These are phyloP conservation scores for Cladorrhinum sp. DNA, from an alignment of 2,329 filamentous ascomycete genomes.

Conservation along the genomic window DNA sequence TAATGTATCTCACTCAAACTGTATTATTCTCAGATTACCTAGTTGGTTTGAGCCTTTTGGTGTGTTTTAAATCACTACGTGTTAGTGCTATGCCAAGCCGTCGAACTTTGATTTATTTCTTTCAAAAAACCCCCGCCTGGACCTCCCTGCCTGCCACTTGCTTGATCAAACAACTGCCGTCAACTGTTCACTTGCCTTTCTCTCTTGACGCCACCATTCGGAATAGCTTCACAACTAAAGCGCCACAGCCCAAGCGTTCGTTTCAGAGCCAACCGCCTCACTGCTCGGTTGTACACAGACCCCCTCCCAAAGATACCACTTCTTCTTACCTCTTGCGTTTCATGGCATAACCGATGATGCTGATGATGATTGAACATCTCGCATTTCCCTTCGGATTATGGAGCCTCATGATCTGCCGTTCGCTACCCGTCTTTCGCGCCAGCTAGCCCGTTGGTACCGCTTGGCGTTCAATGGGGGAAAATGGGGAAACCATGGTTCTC, in stretches of 20 bases:
- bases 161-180: not conserved
- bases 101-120: not conserved
- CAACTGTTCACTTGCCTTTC: not conserved
- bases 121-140: not conserved
- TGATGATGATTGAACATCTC: too few species aligned
- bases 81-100: too few species aligned
- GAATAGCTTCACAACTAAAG: not conserved
- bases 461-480: not conserved
- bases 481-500: not conserved
- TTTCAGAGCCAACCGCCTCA: too few species aligned
- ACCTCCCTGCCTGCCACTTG: not conserved
- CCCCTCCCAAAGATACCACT: too few species aligned
- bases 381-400: not conserved
- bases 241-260: not conserved
- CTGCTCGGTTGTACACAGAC: too few species aligned
- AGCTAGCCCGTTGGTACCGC: not conserved
- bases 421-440: not conserved
- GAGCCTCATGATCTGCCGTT: not conserved
- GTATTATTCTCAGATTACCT: too few species aligned
- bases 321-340: too few species aligned
- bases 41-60: too few species aligned
- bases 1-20: too few species aligned
- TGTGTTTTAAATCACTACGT: too few species aligned
- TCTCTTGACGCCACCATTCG: not conserved
- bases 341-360: too few species aligned